Percentiles rank a stretch among this genome's conserved stretches.
Conservation (phyloP, 805 yeast genomes). For the Candida pini region DNA sequence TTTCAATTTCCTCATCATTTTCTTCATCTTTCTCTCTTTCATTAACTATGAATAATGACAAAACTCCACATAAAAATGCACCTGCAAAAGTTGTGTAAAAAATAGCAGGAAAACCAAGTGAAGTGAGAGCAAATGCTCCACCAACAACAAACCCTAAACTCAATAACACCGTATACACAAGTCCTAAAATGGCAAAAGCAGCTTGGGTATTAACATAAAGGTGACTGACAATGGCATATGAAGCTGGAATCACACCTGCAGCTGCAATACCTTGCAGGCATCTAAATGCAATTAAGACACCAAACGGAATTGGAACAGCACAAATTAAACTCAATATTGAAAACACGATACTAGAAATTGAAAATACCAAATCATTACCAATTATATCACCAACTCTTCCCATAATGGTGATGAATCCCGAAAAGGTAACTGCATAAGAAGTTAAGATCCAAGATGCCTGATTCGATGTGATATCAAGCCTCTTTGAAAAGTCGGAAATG, state of each 20-base stretch:
- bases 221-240: conserved; percentile 17
- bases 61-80: conserved; percentile 12
- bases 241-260: conserved; percentile 34
- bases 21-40: conserved; percentile 25
- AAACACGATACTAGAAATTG: conserved; percentile 14
- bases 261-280: conserved; percentile 42
- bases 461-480: conserved; percentile 30
- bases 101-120: conserved; percentile 34
- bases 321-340: conserved; percentile 26
- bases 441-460: conserved; percentile 38
- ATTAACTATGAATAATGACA: conserved; percentile 21
- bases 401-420: conserved; percentile 36
- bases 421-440: conserved; percentile 39
- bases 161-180: conserved; percentile 19
- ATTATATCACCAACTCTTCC: conserved; percentile 39
- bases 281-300: conserved; percentile 35
- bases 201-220: conserved; percentile 17
- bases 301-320: conserved; percentile 32
- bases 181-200: conserved; percentile 13
- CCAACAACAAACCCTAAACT: conserved; percentile 39
- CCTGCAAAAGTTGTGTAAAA: conserved; percentile 34
- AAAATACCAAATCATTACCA: conserved; percentile 32
- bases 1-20: conserved; percentile 8
- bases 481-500: conserved; percentile 27
- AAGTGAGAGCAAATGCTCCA: conserved; percentile 36